Percentiles rank a stretch among this genome's conserved stretches.
Evolutionary conservation across 176 grass and related monocot species (phyloP).

Genomic region (Tillandsia leiboldiana): DNA sequence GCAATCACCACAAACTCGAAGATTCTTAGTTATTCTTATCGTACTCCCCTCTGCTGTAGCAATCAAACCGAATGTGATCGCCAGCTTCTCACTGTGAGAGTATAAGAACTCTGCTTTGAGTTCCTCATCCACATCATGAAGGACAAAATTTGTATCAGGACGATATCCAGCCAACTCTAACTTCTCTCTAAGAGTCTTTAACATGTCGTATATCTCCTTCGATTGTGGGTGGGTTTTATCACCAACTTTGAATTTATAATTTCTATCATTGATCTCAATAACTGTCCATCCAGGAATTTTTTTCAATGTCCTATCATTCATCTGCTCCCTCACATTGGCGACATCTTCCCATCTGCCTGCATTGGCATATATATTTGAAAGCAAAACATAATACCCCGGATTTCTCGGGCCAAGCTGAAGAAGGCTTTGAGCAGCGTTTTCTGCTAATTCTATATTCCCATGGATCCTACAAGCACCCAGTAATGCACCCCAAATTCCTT

Average conservation of each 20-base stretch:
- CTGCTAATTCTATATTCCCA: not conserved
- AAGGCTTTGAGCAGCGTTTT: not conserved
- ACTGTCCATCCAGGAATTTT: not conserved
- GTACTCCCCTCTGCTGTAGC: not conserved
- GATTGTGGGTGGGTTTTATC: not conserved
- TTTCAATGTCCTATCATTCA: not conserved
- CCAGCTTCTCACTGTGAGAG: not conserved
- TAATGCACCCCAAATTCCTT: conserved; percentile 3
- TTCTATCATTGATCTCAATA: not conserved
- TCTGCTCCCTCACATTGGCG: not conserved
- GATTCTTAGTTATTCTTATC: not conserved
- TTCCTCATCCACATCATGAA: conserved; percentile 1
- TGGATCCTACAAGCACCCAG: not conserved
- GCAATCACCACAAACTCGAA: not conserved
- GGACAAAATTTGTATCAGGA: not conserved
- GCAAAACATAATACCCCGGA: conserved; percentile 1
- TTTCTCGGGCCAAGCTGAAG: not conserved
- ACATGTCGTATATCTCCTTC: not conserved
- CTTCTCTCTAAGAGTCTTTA: not conserved
- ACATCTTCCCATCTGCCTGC: not conserved
- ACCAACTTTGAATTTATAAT: not conserved
- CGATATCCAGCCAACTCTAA: not conserved
- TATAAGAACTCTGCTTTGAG: not conserved
- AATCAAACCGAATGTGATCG: not conserved
- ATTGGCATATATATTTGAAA: conserved; percentile 3